Evolutionary conservation across 306 rosid genomes (phyloP), one percentile per base, ranked within the genome.

Genomic region (Cucumis hystrix): DNA sequence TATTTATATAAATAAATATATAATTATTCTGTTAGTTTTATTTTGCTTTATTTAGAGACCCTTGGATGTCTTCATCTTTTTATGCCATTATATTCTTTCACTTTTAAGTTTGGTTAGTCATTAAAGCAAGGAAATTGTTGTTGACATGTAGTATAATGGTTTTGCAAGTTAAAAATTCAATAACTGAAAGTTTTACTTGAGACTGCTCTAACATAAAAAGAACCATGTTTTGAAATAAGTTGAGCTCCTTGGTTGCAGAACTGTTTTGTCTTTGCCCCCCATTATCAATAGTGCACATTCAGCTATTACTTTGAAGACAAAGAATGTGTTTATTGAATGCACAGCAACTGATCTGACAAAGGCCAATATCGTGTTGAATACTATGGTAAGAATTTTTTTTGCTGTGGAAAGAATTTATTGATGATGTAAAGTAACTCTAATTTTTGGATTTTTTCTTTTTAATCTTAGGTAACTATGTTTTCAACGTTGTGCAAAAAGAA

Each of bases 311-410:
- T 78, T 92, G 78, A 90, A 90, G 88, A 95, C 97, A 4, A 92
- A 87, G 90, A 92, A 88, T 45, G 90, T 95, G 28, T 88, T 92
- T 52, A 86, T 95, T 80, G 98, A 95, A 88, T 95, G 98, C 80
- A 95, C 98, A 18, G 98, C 98, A 14, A 92, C 98, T 78, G 98
- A 95, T 85, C 85, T 90, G 80, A 95, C 97, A 41, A 95, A 95
- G 86, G 98, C 98, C 14, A 95, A 95, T 71, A 86, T 89, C 78
- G 98, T 95, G 84, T 87, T 95, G 65, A 95, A 95, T 86, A 92
- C 96, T 65, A 88, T 93, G 88, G 98, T 93, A 84, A 37, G 78
- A 52, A 60, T 45, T 61, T 76, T 74, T 65, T 83, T 71, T 51
- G 40, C 80, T 73, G 30, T 1, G 67, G 25, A 55, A 55, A 60